Evolutionary conservation across 768 basidiomycete species (phyloP).

Genomic region (Kwoniella bestiolae): DNA sequence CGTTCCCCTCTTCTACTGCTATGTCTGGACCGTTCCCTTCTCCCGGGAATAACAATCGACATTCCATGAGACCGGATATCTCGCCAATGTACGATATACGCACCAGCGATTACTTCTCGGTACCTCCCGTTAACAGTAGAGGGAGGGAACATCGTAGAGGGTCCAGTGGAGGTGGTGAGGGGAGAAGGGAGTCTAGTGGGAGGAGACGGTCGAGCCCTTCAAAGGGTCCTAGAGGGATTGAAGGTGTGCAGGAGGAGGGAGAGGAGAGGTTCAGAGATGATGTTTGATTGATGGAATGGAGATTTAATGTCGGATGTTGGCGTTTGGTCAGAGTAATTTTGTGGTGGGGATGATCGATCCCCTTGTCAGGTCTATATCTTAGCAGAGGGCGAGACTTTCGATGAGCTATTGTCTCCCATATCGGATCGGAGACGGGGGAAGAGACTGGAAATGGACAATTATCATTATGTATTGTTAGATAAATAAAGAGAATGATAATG

Average conservation of each 20-base stretch:
- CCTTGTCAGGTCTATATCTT: too few species aligned
- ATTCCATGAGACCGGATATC: constrained; percentile 29
- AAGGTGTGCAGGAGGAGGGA: constrained; percentile 7
- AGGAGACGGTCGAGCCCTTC: constrained; percentile 14
- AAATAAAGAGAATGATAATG: too few species aligned
- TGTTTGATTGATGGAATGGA: too few species aligned
- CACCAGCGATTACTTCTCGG: constrained; percentile 39
- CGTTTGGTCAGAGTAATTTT: too few species aligned
- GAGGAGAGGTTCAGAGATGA: not conserved
- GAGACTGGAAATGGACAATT: not conserved
- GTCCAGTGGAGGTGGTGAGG: not conserved
- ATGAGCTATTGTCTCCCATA: too few species aligned
- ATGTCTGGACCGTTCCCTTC: constrained; percentile 24
- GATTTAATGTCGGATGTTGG: too few species aligned
- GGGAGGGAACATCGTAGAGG: constrained; percentile 9
- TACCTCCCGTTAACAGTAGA: not conserved
- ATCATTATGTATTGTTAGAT: not conserved
- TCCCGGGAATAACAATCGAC: constrained; percentile 10
- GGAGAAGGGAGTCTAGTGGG: constrained; percentile 15
- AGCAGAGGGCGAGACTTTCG: too few species aligned
- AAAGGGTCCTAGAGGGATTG: constrained; percentile 1
- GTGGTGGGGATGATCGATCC: too few species aligned
- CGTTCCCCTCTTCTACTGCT: constrained; percentile 36
- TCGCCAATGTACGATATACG: constrained; percentile 50
- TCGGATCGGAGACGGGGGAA: too few species aligned